A percentile compares a stretch with the other conserved stretches of the same genome.
These are phyloP conservation scores for Periglandula ipomoeae DNA, from an alignment of 2,329 filamentous ascomycete genomes.

Conservation along the genomic window DNA sequence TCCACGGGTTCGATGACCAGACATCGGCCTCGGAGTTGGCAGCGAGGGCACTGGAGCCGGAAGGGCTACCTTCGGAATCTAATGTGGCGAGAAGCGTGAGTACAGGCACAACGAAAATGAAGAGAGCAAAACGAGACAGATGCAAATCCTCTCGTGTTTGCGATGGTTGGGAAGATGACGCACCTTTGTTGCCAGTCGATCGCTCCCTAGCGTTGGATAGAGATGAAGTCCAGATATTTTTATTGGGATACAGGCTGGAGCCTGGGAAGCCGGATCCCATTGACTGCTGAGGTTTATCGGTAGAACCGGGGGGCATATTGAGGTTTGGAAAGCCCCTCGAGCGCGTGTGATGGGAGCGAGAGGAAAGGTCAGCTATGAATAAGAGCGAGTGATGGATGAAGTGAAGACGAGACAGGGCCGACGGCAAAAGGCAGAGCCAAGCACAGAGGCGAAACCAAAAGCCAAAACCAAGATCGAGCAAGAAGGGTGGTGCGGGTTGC, in stretches of 20 bases:
- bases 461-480: slow-evolving; percentile 2
- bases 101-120: slow-evolving; percentile 9
- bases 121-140: neutral
- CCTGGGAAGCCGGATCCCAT: slow-evolving; percentile 30
- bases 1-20: slow-evolving; percentile 54
- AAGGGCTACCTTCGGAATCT: slow-evolving; percentile 35
- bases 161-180: slow-evolving; percentile 11
- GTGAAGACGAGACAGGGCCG: slow-evolving; percentile 2
- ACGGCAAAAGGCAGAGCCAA: slow-evolving; percentile 12
- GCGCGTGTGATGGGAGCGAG: slow-evolving; percentile 20
- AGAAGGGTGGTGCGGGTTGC: slow-evolving; percentile 6
- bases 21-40: slow-evolving; percentile 59
- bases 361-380: slow-evolving; percentile 13
- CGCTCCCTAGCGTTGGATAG: slow-evolving; percentile 31
- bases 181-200: slow-evolving; percentile 38
- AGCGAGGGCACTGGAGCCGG: slow-evolving; percentile 61
- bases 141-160: neutral
- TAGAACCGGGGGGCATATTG: slow-evolving; percentile 25
- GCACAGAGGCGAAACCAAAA: slow-evolving; percentile 1
- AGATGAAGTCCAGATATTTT: slow-evolving; percentile 31
- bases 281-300: slow-evolving; percentile 22
- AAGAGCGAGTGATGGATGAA: slow-evolving; percentile 9
- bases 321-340: slow-evolving; percentile 29
- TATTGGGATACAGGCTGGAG: slow-evolving; percentile 26
- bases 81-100: neutral